Conservation (phyloP, 371 early-diverging fungal species). For the Apophysomyces sp. region DNA sequence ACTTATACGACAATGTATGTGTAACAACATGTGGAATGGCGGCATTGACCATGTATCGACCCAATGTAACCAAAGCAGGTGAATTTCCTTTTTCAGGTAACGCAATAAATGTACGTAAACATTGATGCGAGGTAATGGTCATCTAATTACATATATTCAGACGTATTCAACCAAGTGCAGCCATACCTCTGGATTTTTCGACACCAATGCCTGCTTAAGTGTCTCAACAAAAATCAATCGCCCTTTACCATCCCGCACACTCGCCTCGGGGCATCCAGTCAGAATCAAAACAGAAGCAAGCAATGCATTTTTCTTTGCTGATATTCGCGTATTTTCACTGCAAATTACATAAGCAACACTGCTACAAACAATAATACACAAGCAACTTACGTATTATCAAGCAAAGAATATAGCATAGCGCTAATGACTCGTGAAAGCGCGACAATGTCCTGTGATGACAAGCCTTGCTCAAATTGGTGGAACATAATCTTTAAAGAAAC, state of each 20-base stretch:
- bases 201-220: conserved; percentile 26
- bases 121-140: conserved; percentile 45
- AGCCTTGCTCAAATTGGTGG: conserved; percentile 28
- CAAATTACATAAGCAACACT: background rate
- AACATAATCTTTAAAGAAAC: conserved; percentile 42
- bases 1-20: conserved; percentile 25
- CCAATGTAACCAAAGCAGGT: conserved; percentile 22
- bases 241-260: conserved; percentile 19
- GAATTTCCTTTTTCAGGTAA: conserved; percentile 36
- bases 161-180: background rate
- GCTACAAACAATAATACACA: background rate
- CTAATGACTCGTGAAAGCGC: conserved; percentile 31
- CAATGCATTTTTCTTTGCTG: conserved; percentile 36
- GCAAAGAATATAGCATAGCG: conserved; percentile 32
- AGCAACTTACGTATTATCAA: conserved; percentile 10
- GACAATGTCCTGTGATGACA: conserved; percentile 19
- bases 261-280: conserved; percentile 44
- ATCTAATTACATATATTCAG: conserved; percentile 19
- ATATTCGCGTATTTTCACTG: conserved; percentile 3
- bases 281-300: conserved; percentile 41
- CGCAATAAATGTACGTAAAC: conserved; percentile 43
- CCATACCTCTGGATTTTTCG: conserved; percentile 29
- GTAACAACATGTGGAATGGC: conserved; percentile 34
- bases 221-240: conserved; percentile 22
- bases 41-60: conserved; percentile 23